phyloP scores from a whole-genome alignment of 1,139 yeast species.

The Yamadazyma atmosphaerica region DNA sequence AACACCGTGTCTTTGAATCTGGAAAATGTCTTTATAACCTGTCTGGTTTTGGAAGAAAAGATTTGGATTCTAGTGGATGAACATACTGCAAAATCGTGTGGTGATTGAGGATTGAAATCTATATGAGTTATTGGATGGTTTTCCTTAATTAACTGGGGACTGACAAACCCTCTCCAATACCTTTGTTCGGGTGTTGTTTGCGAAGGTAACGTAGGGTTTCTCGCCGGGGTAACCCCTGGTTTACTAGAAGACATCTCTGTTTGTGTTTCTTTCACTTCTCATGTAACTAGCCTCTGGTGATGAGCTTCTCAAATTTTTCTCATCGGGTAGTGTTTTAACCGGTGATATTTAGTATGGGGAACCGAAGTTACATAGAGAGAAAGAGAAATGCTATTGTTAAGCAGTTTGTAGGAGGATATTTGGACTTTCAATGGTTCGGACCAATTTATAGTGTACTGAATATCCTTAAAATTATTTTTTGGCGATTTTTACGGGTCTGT shows the following conservation, averaged over 20 bases:
- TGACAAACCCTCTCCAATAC: slow-evolving; percentile 86
- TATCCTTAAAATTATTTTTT: not conserved
- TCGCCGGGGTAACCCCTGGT: slow-evolving; percentile 65
- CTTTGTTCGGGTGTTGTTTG: slow-evolving; percentile 92
- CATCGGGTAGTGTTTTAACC: slow-evolving; percentile 7
- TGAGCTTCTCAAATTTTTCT: slow-evolving; percentile 13
- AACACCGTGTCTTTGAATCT: slow-evolving; percentile 91
- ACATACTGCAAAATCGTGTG: slow-evolving; percentile 92
- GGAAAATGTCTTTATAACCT: slow-evolving; percentile 84
- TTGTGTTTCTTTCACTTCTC: not conserved
- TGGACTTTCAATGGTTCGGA: too few species aligned
- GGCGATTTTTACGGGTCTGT: not conserved
- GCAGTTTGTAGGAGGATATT: too few species aligned
- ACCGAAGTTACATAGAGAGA: not conserved
- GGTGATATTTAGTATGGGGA: not conserved
- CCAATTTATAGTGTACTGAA: too few species aligned
- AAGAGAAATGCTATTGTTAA: too few species aligned
- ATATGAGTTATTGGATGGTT: slow-evolving; percentile 89
- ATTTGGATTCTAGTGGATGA: slow-evolving; percentile 90
- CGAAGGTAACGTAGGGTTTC: slow-evolving; percentile 72
- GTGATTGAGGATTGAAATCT: slow-evolving; percentile 80
- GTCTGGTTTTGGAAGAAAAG: slow-evolving; percentile 89
- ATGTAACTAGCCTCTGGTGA: slow-evolving; percentile 9
- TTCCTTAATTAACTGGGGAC: slow-evolving; percentile 89
- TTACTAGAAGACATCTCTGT: slow-evolving; percentile 83